These are phyloP conservation scores for Phytophthora fragariae DNA, from an alignment of 352 stramenopile genomes.

Conservation along the genomic window DNA sequence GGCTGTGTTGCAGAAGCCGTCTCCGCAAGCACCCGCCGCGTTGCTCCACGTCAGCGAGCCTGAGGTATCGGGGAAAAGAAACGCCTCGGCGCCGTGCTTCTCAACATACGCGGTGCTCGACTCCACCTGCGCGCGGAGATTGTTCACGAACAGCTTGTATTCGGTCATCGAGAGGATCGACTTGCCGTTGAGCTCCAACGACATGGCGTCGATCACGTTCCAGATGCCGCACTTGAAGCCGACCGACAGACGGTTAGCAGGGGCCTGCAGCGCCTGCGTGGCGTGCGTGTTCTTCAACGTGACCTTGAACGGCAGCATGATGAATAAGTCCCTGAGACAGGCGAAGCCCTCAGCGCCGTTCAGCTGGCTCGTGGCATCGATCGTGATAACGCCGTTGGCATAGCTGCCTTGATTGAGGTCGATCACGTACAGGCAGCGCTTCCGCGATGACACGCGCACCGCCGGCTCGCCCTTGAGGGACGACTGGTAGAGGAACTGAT, in stretches of 20 bases:
- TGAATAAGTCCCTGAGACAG: neutral
- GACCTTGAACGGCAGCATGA: neutral
- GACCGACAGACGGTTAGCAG: neutral
- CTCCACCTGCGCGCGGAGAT: neutral
- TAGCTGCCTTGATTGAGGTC: neutral
- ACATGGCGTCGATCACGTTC: neutral
- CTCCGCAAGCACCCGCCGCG: too few relatives aligned
- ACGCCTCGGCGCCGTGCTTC: neutral
- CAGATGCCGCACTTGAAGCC: neutral
- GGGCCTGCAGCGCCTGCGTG: fast-evolving
- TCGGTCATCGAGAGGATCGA: neutral
- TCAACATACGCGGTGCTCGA: neutral
- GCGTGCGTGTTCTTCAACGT: neutral
- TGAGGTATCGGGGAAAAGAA: neutral
- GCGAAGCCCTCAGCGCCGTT: neutral
- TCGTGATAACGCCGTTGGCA: neutral
- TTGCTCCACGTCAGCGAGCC: too few relatives aligned
- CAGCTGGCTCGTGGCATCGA: neutral
- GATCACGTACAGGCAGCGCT: neutral
- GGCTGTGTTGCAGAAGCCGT: too few relatives aligned
- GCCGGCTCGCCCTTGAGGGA: neutral
- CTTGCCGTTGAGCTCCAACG: neutral
- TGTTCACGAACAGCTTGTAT: neutral
- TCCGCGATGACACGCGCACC: neutral
- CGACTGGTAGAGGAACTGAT: neutral